phyloP scores from a whole-genome alignment of 352 stramenopile species.

The Pythium pectinolyticum region DNA sequence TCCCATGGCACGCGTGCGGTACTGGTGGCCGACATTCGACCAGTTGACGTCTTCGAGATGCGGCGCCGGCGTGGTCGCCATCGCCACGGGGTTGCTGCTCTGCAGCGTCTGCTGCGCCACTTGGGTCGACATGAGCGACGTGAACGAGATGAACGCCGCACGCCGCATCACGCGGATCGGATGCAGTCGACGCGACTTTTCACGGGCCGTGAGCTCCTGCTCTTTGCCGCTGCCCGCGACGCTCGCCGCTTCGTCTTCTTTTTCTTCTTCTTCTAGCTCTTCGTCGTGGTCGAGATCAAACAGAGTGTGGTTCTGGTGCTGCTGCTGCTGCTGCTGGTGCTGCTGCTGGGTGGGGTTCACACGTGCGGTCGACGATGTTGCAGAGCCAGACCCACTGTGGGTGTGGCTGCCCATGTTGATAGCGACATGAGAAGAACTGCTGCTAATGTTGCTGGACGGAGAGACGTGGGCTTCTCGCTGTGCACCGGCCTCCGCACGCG shows the following conservation, averaged over 20 bases:
- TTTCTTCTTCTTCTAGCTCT: neutral
- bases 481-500: neutral
- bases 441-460: too few species aligned
- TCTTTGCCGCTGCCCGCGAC: slow-evolving; percentile 34
- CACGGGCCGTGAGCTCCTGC: slow-evolving; percentile 50
- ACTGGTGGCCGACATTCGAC: slow-evolving; percentile 66
- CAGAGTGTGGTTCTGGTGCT: slow-evolving; percentile 1
- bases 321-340: too few species aligned
- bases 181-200: slow-evolving; percentile 43
- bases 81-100: slow-evolving; percentile 49
- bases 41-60: slow-evolving; percentile 73
- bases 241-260: slow-evolving; percentile 19
- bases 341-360: too few species aligned
- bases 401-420: slow-evolving; percentile 7
- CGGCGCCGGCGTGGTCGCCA: slow-evolving; percentile 55
- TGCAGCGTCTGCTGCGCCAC: slow-evolving; percentile 72
- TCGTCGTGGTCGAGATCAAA: neutral
- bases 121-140: slow-evolving; percentile 67
- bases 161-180: slow-evolving; percentile 66
- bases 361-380: too few species aligned
- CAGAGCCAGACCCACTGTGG: neutral
- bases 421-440: neutral
- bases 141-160: slow-evolving; percentile 78
- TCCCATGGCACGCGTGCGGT: slow-evolving; percentile 49
- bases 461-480: too few species aligned